Base-by-base conservation (phyloP, 257 asterid genomes). In the Hygrophila difformis region DNA sequence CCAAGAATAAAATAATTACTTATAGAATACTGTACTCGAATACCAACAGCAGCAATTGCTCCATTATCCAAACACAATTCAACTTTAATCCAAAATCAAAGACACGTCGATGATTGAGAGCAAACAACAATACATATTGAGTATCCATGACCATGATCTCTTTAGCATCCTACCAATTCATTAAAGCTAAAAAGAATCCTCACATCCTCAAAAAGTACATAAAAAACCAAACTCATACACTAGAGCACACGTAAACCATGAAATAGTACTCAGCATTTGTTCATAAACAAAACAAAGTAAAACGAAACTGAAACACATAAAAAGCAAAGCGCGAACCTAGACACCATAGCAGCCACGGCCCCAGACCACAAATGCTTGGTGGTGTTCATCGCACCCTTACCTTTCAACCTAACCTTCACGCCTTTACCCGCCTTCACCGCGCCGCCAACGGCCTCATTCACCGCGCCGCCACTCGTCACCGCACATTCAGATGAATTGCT, bases 321-420 rank as follows among this genome's bases (percentile, higher is more conserved):
- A 38, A 47, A 23, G 12, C 9, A 14, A 8, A 54, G 19, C n/a
- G 56, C 29, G 45, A 20, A 81, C 97, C 97, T 79, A 11, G 97
- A 71, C 61, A 89, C 84, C 97, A 79, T 85, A 26, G 97, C 94
- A 35, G 97, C 91, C 18, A 77, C 78, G 43, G 94, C 97, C 33
- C 97, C 97, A 12, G 97, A 82, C 91, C 97, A 89, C 60, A 89
- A 75, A 70, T 89, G 97, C 64, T 82, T 85, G 67, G 84, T 72
- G 60, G 97, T 77, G 63, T 89, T 89, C 52, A 82, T 67, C 26
- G 94, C 93, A 47, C 80, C 83, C 57, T 63, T 39, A 49, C 94
- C 57, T 10, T 74, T 49, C 2, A 68, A 49, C 60, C 69, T 43
- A 34, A 54, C 52, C 54, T 36, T 61, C 45, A 46, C 48, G 57